phyloP scores from a whole-genome alignment of 768 basidiomycete genomes.

The Pleurotus eryngii region DNA sequence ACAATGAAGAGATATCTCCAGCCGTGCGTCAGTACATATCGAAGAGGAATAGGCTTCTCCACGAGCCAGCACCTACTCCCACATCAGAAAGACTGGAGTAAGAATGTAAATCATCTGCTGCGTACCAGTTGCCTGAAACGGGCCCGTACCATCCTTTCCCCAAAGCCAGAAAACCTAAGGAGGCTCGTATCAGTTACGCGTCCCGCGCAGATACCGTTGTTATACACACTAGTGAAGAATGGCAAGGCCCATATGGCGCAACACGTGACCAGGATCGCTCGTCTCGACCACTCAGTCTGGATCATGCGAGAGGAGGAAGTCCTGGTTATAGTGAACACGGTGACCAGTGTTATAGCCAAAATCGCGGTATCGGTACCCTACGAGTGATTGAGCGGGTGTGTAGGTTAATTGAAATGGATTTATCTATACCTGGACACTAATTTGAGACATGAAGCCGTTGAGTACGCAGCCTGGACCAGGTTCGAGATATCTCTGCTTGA shows the following conservation, averaged over 20 bases:
- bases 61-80: conserved; percentile 14
- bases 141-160: conserved; percentile 14
- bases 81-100: background rate
- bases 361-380: conserved; percentile 15
- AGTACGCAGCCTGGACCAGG: conserved; percentile 2
- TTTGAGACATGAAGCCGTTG: conserved; percentile 7
- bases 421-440: conserved; percentile 2
- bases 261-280: background rate
- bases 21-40: conserved; percentile 13
- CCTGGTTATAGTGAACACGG: conserved; percentile 12
- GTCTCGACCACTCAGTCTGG: conserved; percentile 1
- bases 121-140: conserved; percentile 15
- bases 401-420: background rate
- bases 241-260: background rate
- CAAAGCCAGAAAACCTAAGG: conserved; percentile 10
- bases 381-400: background rate
- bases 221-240: background rate
- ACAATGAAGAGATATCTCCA: conserved; percentile 14
- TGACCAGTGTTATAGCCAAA: conserved; percentile 13
- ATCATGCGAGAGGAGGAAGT: background rate
- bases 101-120: no score
- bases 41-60: conserved; percentile 10
- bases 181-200: no score
- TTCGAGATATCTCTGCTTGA: background rate
- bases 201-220: no score